Evolutionary conservation across 2,329 filamentous ascomycete genomes (phyloP).

Genomic region (Colletotrichum higginsianum): DNA sequence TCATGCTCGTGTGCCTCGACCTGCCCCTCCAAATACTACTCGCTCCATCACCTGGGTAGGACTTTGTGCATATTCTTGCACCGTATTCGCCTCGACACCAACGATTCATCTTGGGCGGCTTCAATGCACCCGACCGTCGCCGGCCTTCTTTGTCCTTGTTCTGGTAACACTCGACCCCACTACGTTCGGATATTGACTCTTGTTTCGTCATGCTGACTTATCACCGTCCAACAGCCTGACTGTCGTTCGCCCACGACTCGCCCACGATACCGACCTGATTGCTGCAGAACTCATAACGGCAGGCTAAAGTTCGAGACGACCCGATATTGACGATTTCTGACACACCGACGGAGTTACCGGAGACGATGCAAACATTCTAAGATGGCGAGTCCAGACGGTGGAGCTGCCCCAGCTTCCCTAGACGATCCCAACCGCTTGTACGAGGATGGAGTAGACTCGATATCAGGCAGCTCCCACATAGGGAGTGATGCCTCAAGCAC

Average conservation of each 20-base stretch:
- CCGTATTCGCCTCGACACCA: constrained; percentile 13
- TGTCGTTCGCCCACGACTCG: constrained; percentile 33
- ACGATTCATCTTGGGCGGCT: not conserved
- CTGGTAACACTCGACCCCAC: constrained; percentile 40
- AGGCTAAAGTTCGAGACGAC: not conserved
- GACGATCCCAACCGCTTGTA: constrained; percentile 43
- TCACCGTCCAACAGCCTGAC: constrained; percentile 34
- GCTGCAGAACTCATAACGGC: constrained; percentile 13
- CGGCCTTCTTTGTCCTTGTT: constrained; percentile 7
- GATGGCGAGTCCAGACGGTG: constrained; percentile 53
- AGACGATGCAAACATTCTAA: constrained; percentile 46
- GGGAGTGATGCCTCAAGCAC: constrained; percentile 51
- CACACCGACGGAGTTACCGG: constrained; percentile 8
- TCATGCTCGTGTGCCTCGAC: constrained; percentile 40
- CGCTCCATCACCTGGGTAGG: constrained; percentile 8
- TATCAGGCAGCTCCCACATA: constrained; percentile 57
- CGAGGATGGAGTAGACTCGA: constrained; percentile 44
- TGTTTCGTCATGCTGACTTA: constrained; percentile 44
- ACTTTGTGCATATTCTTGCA: constrained; percentile 13
- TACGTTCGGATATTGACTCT: constrained; percentile 35
- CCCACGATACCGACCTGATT: constrained; percentile 37
- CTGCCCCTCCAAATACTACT: constrained; percentile 40
- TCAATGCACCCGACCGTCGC: constrained; percentile 8
- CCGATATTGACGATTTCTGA: not conserved
- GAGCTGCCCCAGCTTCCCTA: constrained; percentile 45